Evolutionary conservation across 2,329 filamentous ascomycete species (phyloP), one percentile per base, ranked within the genome.

Genomic region (Hypoxylon sp.): DNA sequence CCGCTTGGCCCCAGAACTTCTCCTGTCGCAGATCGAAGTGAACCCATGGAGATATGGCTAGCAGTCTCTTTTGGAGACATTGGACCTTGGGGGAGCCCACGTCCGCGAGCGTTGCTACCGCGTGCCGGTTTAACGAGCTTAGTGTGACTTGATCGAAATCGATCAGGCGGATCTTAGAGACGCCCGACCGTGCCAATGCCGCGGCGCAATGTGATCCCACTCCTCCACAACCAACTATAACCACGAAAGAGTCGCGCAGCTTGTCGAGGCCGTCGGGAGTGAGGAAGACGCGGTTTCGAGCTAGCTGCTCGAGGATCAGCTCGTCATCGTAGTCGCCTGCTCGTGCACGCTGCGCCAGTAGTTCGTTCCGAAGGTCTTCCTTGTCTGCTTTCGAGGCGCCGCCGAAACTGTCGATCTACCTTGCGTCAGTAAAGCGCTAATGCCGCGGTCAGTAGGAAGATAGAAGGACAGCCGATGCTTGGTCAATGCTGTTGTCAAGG

Each of bases 111-210:
- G 94, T 98, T 4, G 95, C 95, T 1, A 99, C 89, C 7, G 95
- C 92, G 75, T 99, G 95, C n/a, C 95, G 83, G 74, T 99, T 99
- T 51, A 99, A 79, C 2, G 92, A 97, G 63, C 91, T 96, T 40
- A 99, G 81, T 0, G 93, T 96, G 27, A 99, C 94, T 81, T 99
- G 95, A 73, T 99, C 95, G 73, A 99, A 99, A 75, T 99, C 95
- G 66, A 99, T 87, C 31, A 99, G 83, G 1, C 95, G 88, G 51
- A 99, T 82, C 67, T 87, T 88, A n/a, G 89, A 88, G 38, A 96
- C 92, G 26, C 95, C 95, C 0, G 93, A 97, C 24, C 95, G 88
- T 4, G 92, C 89, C 24, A 99, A 85, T 3, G 95, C 88, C 1
- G 93, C 88, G 3, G 89, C 85, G 61, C 91, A 93, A 78, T 99